phyloP scores from a whole-genome alignment of 2,329 filamentous ascomycete species.

The Talaromyces sp. region DNA sequence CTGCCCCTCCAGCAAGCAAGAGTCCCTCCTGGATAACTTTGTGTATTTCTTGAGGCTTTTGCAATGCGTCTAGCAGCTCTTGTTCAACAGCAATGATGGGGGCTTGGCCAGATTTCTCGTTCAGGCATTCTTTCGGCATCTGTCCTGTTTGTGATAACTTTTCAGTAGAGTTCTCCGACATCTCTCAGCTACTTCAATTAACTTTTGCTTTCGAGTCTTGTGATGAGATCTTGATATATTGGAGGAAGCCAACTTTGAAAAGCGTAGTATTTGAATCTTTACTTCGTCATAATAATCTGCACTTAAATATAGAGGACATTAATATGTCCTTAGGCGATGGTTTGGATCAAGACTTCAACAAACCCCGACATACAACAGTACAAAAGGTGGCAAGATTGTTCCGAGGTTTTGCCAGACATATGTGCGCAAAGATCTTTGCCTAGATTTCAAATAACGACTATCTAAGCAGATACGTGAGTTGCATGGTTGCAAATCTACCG shows the following conservation, averaged over 20 bases:
- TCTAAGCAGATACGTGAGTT: neutral
- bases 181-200: neutral
- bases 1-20: constrained; percentile 35
- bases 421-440: neutral
- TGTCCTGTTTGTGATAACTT: neutral
- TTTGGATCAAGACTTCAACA: neutral
- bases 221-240: neutral
- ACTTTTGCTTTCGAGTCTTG: neutral
- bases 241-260: neutral
- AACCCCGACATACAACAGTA: neutral
- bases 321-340: neutral
- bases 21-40: constrained; percentile 35
- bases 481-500: neutral
- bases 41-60: constrained; percentile 29
- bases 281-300: neutral
- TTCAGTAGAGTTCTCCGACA: neutral
- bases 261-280: neutral
- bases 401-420: neutral
- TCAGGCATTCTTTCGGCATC: neutral
- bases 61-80: neutral
- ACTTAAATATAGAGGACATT: neutral
- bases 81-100: neutral
- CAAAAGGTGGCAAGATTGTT: neutral
- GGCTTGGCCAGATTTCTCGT: neutral
- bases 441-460: neutral